Base-by-base conservation (phyloP, 352 stramenopile species). In the Pythium folliculosum region DNA sequence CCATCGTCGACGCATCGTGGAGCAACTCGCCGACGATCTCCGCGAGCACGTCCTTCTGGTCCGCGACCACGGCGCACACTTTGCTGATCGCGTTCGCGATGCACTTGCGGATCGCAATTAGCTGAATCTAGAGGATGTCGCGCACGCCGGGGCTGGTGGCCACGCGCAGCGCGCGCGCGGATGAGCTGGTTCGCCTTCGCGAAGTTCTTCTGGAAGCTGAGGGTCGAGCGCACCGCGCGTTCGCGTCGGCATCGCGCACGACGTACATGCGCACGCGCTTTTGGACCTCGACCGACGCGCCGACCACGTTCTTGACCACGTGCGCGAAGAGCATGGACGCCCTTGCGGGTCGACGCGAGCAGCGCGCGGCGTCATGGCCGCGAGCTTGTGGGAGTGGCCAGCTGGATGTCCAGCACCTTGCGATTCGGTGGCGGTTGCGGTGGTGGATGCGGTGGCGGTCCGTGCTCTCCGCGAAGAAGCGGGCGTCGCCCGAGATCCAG, bases 201-300 rank as follows among this genome's bases (percentile, higher is more conserved):
- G 23, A 99, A 73, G 71, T 99, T 97, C 43, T 99, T 98, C 76
- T 99, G 97, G 84, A 99, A 99, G 52, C 86, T 95, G 79, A 99
- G 99, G 75, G 99, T 99, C 51, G 84, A 97, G 14, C 99, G 81
- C 37, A 99, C 60, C 95, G 91, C 27, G 88, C 81, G 73, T 99
- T 97, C 55, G 84, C 82, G 80, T 99, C 96, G 6, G 96, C 94
- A 76, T 99, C 99, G 77, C 99, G 96, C n/a, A 99, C 95, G 16
- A 99, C 82, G 77, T 99, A 99, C 81, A 99, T 99, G 81, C 99
- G 99, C 23, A 99, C 97, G 81, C 99, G 97, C 78, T 99, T 99
- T 67, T 99, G 98, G n/a, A 99, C 94, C 75, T 99, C 97, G 32
- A 99, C 88, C 50, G 82, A 97, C 25, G 90, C 92, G 30, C 96